A percentile compares a stretch with the other conserved stretches of the same genome.
phyloP scores from a whole-genome alignment of 192 early-diverging fungal genomes.

The Pecoramyces ruminantium region DNA sequence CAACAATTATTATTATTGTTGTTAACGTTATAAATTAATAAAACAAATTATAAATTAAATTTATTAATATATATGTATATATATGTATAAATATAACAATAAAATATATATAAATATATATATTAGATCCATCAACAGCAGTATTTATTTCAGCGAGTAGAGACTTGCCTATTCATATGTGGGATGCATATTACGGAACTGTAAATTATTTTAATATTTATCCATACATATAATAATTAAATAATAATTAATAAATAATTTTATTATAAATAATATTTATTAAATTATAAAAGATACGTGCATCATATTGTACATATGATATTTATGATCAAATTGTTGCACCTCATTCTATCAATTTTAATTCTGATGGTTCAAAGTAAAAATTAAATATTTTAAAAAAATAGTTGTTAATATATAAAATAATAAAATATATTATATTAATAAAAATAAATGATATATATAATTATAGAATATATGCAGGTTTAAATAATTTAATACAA shows the following conservation, averaged over 20 bases:
- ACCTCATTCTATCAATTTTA: constrained; percentile 48
- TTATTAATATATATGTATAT: too few species aligned
- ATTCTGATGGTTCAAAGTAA: constrained; percentile 42
- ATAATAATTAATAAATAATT: too few species aligned
- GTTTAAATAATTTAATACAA: constrained; percentile 46
- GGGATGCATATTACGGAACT: constrained; percentile 41
- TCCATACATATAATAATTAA: too few species aligned
- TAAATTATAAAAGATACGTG: constrained; percentile 19
- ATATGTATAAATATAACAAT: too few species aligned
- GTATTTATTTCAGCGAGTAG: constrained; percentile 41
- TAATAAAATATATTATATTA: too few species aligned
- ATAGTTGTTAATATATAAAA: too few species aligned
- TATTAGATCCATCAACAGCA: constrained; percentile 31
- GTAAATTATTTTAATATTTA: constrained; percentile 11
- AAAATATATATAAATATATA: neutral
- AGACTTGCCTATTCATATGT: constrained; percentile 62
- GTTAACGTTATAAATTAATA: too few species aligned
- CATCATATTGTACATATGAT: constrained; percentile 48
- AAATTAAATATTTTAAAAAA: too few species aligned
- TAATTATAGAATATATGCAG: constrained; percentile 38
- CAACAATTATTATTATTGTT: too few species aligned
- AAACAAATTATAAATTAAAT: too few species aligned
- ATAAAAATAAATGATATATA: too few species aligned
- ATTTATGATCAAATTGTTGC: constrained; percentile 45
- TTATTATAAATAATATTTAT: neutral